phyloP scores from a whole-genome alignment of 352 stramenopile species.

The Phytophthora pistaciae region DNA sequence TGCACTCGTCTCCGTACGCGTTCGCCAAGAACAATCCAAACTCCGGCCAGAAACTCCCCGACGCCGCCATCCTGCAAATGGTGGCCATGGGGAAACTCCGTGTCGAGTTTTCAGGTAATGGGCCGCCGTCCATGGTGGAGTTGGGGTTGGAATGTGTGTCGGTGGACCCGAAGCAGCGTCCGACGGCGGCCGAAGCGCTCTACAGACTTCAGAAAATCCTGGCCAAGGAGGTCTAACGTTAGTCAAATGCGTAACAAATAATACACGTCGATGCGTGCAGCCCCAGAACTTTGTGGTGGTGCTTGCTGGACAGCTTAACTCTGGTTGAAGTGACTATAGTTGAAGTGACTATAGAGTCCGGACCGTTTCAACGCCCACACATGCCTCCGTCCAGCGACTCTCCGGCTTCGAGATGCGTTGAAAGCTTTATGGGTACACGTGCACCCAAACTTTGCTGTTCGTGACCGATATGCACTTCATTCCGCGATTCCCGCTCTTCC shows the following conservation, averaged over 20 bases:
- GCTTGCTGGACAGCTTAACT: not conserved
- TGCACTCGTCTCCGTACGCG: conserved; percentile 5
- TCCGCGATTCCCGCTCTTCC: conserved; percentile 13
- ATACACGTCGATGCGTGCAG: not conserved
- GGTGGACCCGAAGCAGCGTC: conserved; percentile 37
- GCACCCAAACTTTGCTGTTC: conserved; percentile 16
- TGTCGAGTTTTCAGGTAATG: conserved; percentile 39
- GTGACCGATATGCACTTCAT: conserved; percentile 6
- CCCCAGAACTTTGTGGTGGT: not conserved
- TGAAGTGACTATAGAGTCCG: conserved; percentile 2
- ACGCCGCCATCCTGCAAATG: conserved; percentile 46
- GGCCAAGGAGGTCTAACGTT: conserved; percentile 3
- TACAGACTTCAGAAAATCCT: conserved; percentile 38
- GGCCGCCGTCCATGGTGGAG: conserved; percentile 22
- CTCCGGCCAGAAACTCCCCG: no score
- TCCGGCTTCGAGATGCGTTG: conserved; percentile 5
- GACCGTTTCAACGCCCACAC: conserved; percentile 23
- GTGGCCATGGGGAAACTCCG: conserved; percentile 21
- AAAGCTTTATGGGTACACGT: conserved; percentile 28
- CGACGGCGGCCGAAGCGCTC: conserved; percentile 39
- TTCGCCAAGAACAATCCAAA: no score
- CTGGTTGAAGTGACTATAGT: not conserved
- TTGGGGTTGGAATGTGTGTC: conserved; percentile 40
- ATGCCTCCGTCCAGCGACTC: conserved; percentile 15
- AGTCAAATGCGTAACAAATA: not conserved